Conservation (phyloP, 192 early-diverging fungal species). For the Backusella circina region DNA sequence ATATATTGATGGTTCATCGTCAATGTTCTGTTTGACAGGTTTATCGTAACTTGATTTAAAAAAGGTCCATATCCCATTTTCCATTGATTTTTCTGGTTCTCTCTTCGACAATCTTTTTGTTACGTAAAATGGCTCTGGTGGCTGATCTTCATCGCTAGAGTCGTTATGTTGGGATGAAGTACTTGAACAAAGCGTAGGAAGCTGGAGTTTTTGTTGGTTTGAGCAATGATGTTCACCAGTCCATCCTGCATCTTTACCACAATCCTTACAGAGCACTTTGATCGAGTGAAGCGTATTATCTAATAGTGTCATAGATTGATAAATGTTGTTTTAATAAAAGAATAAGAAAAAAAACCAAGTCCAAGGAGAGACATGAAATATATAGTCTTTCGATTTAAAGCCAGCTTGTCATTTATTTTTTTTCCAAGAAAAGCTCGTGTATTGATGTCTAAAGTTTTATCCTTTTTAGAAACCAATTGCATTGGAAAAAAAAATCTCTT, state of each 20-base stretch:
- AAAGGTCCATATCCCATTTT: neutral
- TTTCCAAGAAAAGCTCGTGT: neutral
- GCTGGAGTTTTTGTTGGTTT: neutral
- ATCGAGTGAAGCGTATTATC: neutral
- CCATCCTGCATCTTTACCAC: conserved; percentile 50
- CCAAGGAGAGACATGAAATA: neutral
- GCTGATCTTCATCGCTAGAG: neutral
- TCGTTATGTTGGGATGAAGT: neutral
- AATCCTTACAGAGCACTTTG: conserved; percentile 53
- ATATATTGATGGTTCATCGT: neutral
- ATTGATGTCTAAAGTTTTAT: neutral
- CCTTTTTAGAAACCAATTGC: neutral
- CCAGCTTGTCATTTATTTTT: neutral
- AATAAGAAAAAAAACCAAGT: neutral
- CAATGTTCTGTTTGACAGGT: neutral
- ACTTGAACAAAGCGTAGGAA: neutral
- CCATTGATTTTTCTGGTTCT: neutral
- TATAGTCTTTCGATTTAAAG: neutral
- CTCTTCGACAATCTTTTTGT: neutral
- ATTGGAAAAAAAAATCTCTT: neutral
- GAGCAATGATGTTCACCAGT: neutral
- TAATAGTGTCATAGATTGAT: neutral
- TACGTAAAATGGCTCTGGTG: neutral
- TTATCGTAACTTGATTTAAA: neutral
- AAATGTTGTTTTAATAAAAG: neutral